These are phyloP conservation scores for Plasmodium ovale DNA, from an alignment of 169 alveolate genomes.

Conservation along the genomic window DNA sequence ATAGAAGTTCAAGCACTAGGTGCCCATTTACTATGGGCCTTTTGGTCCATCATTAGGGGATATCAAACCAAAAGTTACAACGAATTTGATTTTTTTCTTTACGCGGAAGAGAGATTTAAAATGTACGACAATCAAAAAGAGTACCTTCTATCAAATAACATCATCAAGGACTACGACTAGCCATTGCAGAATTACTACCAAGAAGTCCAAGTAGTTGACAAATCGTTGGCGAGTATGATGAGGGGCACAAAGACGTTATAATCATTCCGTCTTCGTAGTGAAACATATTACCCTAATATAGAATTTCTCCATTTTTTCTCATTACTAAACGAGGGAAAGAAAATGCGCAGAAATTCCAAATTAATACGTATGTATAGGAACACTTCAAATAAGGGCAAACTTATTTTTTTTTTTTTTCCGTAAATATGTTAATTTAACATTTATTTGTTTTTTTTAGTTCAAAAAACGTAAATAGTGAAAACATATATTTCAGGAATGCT, in stretches of 20 bases:
- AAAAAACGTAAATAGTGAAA: not conserved
- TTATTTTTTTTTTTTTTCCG: slow-evolving; percentile 5
- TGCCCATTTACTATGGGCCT: slow-evolving; percentile 84
- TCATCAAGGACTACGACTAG: slow-evolving; percentile 47
- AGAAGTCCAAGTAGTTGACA: too few species aligned
- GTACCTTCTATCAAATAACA: slow-evolving; percentile 41
- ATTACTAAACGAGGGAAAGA: not conserved
- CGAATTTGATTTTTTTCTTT: slow-evolving; percentile 79
- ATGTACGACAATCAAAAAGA: slow-evolving; percentile 58
- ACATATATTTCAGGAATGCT: not conserved
- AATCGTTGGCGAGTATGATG: too few species aligned
- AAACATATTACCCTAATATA: too few species aligned
- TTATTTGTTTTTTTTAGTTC: slow-evolving; percentile 32
- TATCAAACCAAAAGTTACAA: slow-evolving; percentile 71
- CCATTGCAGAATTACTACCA: not conserved
- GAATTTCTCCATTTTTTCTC: slow-evolving; percentile 2
- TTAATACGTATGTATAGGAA: slow-evolving; percentile 3
- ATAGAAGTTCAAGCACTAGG: slow-evolving; percentile 84
- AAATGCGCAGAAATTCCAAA: not conserved
- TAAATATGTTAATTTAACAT: slow-evolving; percentile 15
- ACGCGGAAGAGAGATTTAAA: slow-evolving; percentile 69
- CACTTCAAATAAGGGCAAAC: not conserved
- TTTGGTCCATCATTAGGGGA: slow-evolving; percentile 81
- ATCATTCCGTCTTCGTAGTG: too few species aligned
- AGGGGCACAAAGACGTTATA: too few species aligned